Base-by-base conservation (phyloP, 2,329 filamentous ascomycete species). In the Penicillium sp. region DNA sequence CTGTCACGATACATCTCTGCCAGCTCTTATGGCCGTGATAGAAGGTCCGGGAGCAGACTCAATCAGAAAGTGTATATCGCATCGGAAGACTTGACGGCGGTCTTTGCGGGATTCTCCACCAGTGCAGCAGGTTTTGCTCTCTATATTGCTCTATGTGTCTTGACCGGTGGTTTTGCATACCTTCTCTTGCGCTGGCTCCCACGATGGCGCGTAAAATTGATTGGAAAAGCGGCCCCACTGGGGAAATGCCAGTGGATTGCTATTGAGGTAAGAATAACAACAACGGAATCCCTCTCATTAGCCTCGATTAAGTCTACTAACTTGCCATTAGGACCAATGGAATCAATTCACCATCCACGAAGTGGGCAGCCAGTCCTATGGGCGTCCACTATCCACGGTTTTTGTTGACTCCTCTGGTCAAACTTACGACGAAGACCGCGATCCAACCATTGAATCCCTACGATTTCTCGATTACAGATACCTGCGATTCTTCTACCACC, bases 1-100 rank as follows among this genome's bases (percentile, higher is more conserved):
- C 82, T 98, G 45, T 82, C 91, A 49, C 84, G 89, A 60, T 85
- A 85, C 58, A 86, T 88, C 59, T 96, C 90, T 63, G 82, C 80
- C 27, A 84, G 83, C 52, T 95, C 91, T 13, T 83, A 87, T 61
- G 82, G 80, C 29, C 91, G 89, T 68, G 81, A 82, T 29, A 77
- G 79, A 60, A 84, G 83, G 49, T 79, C 79, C 41, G 84, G 83
- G 11, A 85, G 86, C 43, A 86, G 90, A 56, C 80, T 84, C 27
- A 96, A 84, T 67, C 95, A 99, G 74, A 98, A 97, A 77, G 84
- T 97, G 24, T 95, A 97, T 74, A 92, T 99, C 75, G 82, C 87
- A 57, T 96, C 91, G 43, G 95, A 99, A 74, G 95, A 99, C 73
- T 80, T 99, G 62, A 97, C 92, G 1, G 92, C 97, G 66, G 93